Conservation (phyloP, 202 grass and related monocot species). For the Carex sylvatica region DNA sequence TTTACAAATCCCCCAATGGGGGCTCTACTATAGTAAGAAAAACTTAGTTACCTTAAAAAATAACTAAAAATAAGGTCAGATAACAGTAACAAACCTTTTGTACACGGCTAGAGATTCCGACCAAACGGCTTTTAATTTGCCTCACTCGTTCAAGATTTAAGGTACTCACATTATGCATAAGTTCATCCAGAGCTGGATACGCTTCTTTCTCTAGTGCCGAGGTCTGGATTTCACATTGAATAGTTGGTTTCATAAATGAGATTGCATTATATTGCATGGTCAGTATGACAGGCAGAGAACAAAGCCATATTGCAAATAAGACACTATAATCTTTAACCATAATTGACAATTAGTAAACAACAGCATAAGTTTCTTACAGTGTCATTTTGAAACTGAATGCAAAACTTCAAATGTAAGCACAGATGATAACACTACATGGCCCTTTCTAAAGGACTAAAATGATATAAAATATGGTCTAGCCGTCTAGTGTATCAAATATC, state of each 20-base stretch:
- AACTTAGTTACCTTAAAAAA: neutral
- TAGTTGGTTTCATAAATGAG: neutral
- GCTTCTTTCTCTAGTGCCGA: conserved; percentile 54
- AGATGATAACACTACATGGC: neutral
- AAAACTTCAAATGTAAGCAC: too few relatives aligned
- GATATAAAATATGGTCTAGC: neutral
- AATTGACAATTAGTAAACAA: neutral
- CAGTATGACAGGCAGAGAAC: neutral
- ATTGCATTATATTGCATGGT: neutral
- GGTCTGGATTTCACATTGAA: conserved; percentile 35
- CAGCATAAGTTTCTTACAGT: neutral
- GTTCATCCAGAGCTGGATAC: conserved; percentile 64
- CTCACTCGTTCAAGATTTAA: conserved; percentile 67
- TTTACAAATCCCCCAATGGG: too few relatives aligned
- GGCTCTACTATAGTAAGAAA: neutral
- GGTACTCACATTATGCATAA: conserved; percentile 66
- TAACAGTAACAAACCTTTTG: conserved; percentile 45
- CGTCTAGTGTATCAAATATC: neutral
- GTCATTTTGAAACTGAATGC: neutral
- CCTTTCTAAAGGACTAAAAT: neutral
- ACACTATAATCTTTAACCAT: neutral
- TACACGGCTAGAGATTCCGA: conserved; percentile 41
- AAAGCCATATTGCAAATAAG: neutral
- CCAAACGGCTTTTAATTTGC: conserved; percentile 70
- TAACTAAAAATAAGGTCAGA: neutral